Conservation (phyloP, 2,329 filamentous ascomycete genomes). For the Pseudogymnoascus sp. region DNA sequence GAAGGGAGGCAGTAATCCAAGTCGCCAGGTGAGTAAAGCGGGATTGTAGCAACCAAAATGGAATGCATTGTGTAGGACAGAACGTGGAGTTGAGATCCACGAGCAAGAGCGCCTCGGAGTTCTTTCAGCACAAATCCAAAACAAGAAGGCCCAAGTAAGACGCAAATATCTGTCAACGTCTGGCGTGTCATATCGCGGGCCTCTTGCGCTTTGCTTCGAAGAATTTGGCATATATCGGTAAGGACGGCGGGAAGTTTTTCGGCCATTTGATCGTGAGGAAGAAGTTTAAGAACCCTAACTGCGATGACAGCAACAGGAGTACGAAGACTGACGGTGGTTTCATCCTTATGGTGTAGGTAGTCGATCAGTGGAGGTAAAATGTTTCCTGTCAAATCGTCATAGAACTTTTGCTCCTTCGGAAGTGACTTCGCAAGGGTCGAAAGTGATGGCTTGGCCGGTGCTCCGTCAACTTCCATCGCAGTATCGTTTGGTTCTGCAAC, state of each 20-base stretch:
- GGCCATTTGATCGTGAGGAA: conserved; percentile 66
- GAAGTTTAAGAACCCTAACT: conserved; percentile 75
- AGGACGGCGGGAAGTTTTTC: conserved; percentile 73
- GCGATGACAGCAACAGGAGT: conserved; percentile 84
- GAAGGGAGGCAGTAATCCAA: conserved; percentile 78
- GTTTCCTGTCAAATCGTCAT: conserved; percentile 62
- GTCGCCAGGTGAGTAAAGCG: conserved; percentile 69
- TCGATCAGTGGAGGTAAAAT: conserved; percentile 73
- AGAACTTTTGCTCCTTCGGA: conserved; percentile 59
- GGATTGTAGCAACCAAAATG: conserved; percentile 68
- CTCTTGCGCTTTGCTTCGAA: conserved; percentile 82
- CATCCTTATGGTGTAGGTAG: conserved; percentile 89
- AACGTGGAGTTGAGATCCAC: conserved; percentile 90
- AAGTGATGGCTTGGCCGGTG: conserved; percentile 24
- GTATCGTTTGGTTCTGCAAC: conserved; percentile 25
- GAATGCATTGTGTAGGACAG: conserved; percentile 92
- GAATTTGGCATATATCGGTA: conserved; percentile 85
- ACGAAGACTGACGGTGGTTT: conserved; percentile 85
- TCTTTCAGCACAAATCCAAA: conserved; percentile 94
- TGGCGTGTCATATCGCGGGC: conserved; percentile 85
- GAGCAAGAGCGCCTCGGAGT: conserved; percentile 69
- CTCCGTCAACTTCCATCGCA: conserved; percentile 36
- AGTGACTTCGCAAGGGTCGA: conserved; percentile 53
- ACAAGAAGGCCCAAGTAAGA: conserved; percentile 70
- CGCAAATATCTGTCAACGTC: conserved; percentile 76